Evolutionary conservation across 495 filamentous ascomycete genomes (phyloP), one percentile per base, ranked within the genome.

Genomic region (Daldinia bambusicola): DNA sequence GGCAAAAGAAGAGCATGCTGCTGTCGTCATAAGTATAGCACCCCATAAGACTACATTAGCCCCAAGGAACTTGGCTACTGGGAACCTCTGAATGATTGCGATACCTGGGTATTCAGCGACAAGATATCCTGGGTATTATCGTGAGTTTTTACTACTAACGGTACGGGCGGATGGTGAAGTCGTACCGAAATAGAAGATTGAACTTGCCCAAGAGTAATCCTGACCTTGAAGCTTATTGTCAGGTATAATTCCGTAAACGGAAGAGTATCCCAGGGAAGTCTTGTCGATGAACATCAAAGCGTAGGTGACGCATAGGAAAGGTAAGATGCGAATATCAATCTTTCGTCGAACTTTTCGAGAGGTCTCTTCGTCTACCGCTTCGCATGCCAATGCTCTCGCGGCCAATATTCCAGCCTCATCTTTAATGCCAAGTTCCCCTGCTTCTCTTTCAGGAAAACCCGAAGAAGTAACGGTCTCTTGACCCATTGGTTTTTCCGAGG

Each of bases 131-230:
- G 1, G 26, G 26, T 26, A 26, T 10, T 16, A 37, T 18, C 30
- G 55, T 71, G 43, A 67, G 59, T 20, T 14, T 41, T 8, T 58
- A 34, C n/a, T 30, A 38, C 55, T 2, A 18, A 2, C 8, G 18
- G 6, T 2, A 36, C 18, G n/a, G n/a, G 13, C 2, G 4, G 20
- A 16, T 32, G 9, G 26, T 38, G 26, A 12, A 2, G 13, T 1
- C 63, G 0, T 37, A 71, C 69, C 76, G 60, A 78, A 78, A 50
- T 78, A 71, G 63, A 74, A 74, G 40, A 74, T 71, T 8, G 68
- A 74, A n/a, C 59, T 64, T 6, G 63, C 59, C 87, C 86, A 89
- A 20, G 82, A 83, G 69, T 87, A 88, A 37, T 88, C 80, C 55
- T 86, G 80, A 22, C 67, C 72, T 18, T 64, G 55, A 9, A 71